Evolutionary conservation across 768 basidiomycete species (phyloP).

Genomic region (Pleurotus tuoliensis): DNA sequence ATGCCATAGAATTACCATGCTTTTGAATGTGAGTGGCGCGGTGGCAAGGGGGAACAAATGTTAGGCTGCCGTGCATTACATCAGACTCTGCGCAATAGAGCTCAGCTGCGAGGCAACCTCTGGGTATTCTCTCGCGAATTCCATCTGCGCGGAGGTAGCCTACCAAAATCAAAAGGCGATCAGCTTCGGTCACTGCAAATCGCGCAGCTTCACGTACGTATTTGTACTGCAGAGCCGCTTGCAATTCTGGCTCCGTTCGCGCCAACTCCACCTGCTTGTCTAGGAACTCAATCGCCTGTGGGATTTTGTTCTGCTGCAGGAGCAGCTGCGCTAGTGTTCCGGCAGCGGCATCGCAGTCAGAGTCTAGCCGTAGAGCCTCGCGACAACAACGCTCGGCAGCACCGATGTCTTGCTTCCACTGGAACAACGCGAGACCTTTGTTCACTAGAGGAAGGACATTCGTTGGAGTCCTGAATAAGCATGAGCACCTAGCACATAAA

Average conservation of each 20-base stretch:
- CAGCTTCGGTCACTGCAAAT: no score
- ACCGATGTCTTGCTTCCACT: slow-evolving; percentile 88
- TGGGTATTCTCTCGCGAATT: slow-evolving; percentile 83
- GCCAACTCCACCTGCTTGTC: slow-evolving; percentile 80
- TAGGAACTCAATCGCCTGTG: slow-evolving; percentile 84
- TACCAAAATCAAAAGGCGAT: slow-evolving; percentile 22
- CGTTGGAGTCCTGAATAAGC: slow-evolving; percentile 27
- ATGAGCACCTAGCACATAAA: slow-evolving; percentile 1
- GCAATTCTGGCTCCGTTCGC: slow-evolving; percentile 85
- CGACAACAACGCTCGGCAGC: slow-evolving; percentile 82
- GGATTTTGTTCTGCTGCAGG: slow-evolving; percentile 87
- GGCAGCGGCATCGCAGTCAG: slow-evolving; percentile 94
- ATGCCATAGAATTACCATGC: neutral
- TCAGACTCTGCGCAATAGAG: slow-evolving; percentile 32
- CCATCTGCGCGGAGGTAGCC: slow-evolving; percentile 79
- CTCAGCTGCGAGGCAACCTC: slow-evolving; percentile 71
- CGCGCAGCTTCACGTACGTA: slow-evolving; percentile 38
- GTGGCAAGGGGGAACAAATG: neutral
- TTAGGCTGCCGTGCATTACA: neutral
- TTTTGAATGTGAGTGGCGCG: neutral
- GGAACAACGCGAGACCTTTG: slow-evolving; percentile 95
- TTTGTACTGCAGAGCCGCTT: slow-evolving; percentile 72
- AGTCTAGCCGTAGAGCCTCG: slow-evolving; percentile 84
- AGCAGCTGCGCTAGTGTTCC: slow-evolving; percentile 92
- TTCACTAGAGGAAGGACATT: slow-evolving; percentile 96